Evolutionary conservation across 768 basidiomycete genomes (phyloP), one percentile per base, ranked within the genome.

Genomic region (Mycena belliarum): DNA sequence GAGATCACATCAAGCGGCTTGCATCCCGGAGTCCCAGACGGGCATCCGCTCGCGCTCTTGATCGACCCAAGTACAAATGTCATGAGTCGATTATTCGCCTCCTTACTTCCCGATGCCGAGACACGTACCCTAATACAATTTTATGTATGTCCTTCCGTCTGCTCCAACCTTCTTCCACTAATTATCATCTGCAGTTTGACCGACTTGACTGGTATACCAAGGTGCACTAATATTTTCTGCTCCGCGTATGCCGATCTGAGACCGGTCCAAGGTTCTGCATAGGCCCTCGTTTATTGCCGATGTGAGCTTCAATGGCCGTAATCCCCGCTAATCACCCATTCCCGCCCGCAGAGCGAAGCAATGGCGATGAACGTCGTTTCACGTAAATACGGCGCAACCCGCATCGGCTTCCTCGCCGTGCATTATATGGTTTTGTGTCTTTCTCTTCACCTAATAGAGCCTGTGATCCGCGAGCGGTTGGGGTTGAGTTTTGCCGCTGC

Each of bases 371-470:
- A 57, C 25, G 32, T 57, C 24, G 21, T 21, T 8, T 50, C 55
- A 18, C 24, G 55, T 20, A 57, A 59, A 12, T 25, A 63, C 24
- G 49, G 49, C 16, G 55, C 49, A 21, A 46, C 51, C 8, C 42
- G 53, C 23, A 41, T 64, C 25, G 59, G 60, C 14, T 66, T 67
- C 32, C 53, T 70, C 44, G 65, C 62, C 11, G 61, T 67, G 33
- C 59, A 67, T 44, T 63, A 63, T 41, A 67, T 67, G 63, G 67
- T 67, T 3, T 46, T 67, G 12, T 68, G 66, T 49, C 61, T 70
- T 16, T 57, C 67, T 8, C 52, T 68, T 10, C 67, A 67, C 52
- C 61, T 70, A 20, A 65, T 65, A 11, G 69, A 70, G 33, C 57
- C 63, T 5, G 32, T 49, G 9, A 47, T 66, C 9, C 65, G 63